Conservation (phyloP, 192 early-diverging fungal species). For the Backusella morwellensis region DNA sequence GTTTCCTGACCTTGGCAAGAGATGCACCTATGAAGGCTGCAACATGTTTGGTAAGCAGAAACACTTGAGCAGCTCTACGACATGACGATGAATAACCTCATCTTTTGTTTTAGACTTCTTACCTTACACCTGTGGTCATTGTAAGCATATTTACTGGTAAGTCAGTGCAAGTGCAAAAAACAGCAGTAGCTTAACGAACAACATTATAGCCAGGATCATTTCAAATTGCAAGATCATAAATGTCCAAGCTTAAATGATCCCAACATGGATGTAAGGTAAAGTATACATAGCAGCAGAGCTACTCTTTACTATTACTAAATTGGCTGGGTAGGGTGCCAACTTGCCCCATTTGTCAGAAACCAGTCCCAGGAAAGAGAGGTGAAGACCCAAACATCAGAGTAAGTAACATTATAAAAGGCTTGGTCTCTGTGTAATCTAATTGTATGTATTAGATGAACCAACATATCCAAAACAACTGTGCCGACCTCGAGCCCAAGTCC, state of each 20-base stretch:
- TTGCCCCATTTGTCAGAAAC: slow-evolving; percentile 74
- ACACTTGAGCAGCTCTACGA: no score
- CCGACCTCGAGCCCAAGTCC: slow-evolving; percentile 47
- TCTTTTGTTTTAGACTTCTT: slow-evolving; percentile 38
- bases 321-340: slow-evolving; percentile 51
- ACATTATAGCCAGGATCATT: slow-evolving; percentile 62
- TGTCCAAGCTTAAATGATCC: slow-evolving; percentile 58
- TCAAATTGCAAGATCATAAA: slow-evolving; percentile 60
- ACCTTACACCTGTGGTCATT: slow-evolving; percentile 54
- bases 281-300: slow-evolving; percentile 39
- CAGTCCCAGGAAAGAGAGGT: slow-evolving; percentile 66
- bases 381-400: slow-evolving; percentile 72
- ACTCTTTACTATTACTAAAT: slow-evolving; percentile 21
- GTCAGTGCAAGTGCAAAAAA: not conserved
- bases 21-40: slow-evolving; percentile 61
- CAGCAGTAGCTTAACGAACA: no score
- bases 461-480: slow-evolving; percentile 63
- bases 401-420: not conserved
- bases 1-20: slow-evolving; percentile 65
- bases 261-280: slow-evolving; percentile 53
- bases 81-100: not conserved
- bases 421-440: not conserved
- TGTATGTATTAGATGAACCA: slow-evolving; percentile 44
- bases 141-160: slow-evolving; percentile 54
- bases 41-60: slow-evolving; percentile 44